Base-by-base conservation (phyloP, 176 grass and related monocot genomes). In the Zea luxurians region DNA sequence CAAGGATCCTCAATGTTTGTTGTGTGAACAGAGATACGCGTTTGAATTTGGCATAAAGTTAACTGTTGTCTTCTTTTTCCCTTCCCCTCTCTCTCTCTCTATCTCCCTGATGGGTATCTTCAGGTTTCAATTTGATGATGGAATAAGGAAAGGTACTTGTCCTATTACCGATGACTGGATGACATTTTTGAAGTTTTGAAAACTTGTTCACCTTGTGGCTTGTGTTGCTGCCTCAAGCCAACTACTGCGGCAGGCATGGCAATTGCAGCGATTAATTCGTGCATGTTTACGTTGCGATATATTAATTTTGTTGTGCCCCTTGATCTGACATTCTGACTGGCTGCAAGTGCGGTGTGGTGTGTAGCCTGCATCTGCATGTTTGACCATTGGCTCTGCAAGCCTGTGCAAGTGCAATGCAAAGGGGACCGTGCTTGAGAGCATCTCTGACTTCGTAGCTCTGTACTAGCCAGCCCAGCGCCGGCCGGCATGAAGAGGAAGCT, bases 21-120 rank as follows among this genome's bases (percentile, higher is more conserved):
- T 77, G 41, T 37, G 10, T 72, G 82, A 85, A 85, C 66, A 21
- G 78, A 42, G 73, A 71, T 46, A 27, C 27, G 10, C 77, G 65
- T 82, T 82, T 82, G 77, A 72, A 89, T 85, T 80, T 54, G 46
- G 81, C 75, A 83, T 80, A 64, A 80, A 75, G 45, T 62, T 76
- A 77, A 89, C 77, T 71, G 70, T 54, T 81, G 64, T 73, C 59
- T 50, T 80, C 47, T 59, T 43, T 27, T 20, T 40, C 58, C 12
- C 17, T 48, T 7, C 64, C 2, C 36, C 11, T 12, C 47, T 76
- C 65, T 12, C 47, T 76, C 65, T 27, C 27, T 27, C 27, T 27
- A 40, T 46, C 62, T 61, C 42, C 54, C 13, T 45, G 4, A 49
- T 35, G 37, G 17, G 34, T 68, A 61, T 73, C 79, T 66, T 50